Evolutionary conservation across 768 basidiomycete species (phyloP).

Genomic region (Tylopilus sp.): DNA sequence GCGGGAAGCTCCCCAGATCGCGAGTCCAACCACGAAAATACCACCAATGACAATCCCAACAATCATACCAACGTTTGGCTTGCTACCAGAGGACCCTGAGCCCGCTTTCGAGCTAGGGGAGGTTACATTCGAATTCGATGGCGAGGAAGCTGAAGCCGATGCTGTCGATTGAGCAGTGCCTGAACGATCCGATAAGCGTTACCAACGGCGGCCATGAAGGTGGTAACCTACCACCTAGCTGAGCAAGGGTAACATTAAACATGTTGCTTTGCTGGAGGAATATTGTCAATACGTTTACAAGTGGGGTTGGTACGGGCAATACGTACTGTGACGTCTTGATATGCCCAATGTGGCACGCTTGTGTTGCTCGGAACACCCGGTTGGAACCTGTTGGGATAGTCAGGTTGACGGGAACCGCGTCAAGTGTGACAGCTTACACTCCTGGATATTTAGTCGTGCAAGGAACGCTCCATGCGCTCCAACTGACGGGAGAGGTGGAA

Average conservation of each 20-base stretch:
- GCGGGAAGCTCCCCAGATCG: conserved; percentile 34
- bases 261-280: conserved; percentile 18
- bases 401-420: not conserved
- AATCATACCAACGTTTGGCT: conserved; percentile 49
- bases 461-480: conserved; percentile 49
- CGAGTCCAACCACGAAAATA: conserved; percentile 43
- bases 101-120: conserved; percentile 6
- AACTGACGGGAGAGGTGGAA: conserved; percentile 38
- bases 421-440: conserved; percentile 15
- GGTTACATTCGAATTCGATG: no score
- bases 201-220: no score
- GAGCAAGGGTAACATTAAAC: not conserved
- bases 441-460: conserved; percentile 38
- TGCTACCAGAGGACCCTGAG: conserved; percentile 5
- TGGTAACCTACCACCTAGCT: not conserved
- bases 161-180: conserved; percentile 45
- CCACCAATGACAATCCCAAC: conserved; percentile 66
- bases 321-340: conserved; percentile 49
- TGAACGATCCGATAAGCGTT: conserved; percentile 7
- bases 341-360: conserved; percentile 63
- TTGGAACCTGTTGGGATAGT: conserved; percentile 38
- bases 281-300: conserved; percentile 3
- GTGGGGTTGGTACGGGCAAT: not conserved
- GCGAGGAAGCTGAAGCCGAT: conserved; percentile 10
- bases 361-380: conserved; percentile 45